A percentile compares a stretch with the other conserved stretches of the same genome.
Conservation (phyloP, 2,329 filamentous ascomycete genomes). For the Ophiosphaerella korrae region DNA sequence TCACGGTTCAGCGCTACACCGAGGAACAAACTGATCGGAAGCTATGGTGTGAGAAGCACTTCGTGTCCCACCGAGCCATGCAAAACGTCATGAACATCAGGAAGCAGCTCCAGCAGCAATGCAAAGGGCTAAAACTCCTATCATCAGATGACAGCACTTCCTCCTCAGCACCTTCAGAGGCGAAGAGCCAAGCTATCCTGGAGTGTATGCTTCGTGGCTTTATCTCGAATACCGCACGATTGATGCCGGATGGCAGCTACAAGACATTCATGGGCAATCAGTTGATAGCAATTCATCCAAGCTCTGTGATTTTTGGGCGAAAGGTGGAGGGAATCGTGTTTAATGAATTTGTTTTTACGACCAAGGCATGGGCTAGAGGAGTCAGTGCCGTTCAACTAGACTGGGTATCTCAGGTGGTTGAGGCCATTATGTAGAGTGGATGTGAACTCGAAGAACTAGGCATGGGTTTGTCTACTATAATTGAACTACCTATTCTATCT, state of each 20-base stretch:
- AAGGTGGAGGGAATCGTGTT: conserved; percentile 68
- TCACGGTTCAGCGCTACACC: conserved; percentile 64
- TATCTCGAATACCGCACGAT: conserved; percentile 63
- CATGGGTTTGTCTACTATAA: background rate
- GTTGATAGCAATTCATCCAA: conserved; percentile 66
- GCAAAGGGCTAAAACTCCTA: conserved; percentile 53
- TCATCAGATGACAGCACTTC: conserved; percentile 21
- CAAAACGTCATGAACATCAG: conserved; percentile 68
- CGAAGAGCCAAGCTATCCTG: conserved; percentile 57
- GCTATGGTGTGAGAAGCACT: conserved; percentile 63
- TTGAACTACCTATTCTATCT: conserved; percentile 22
- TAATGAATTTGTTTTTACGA: conserved; percentile 70
- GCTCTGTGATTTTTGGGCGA: conserved; percentile 62
- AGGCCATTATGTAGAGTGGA: conserved; percentile 29
- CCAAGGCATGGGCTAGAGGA: conserved; percentile 65
- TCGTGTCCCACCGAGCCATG: conserved; percentile 68
- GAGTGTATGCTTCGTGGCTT: conserved; percentile 65
- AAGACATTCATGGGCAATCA: conserved; percentile 66
- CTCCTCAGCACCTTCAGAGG: conserved; percentile 42
- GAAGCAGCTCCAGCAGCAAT: conserved; percentile 65
- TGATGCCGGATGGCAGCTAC: conserved; percentile 66
- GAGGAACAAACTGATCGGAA: conserved; percentile 63
- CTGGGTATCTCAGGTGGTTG: conserved; percentile 62
- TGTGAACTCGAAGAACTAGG: background rate
- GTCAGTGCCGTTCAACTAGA: conserved; percentile 67